Base-by-base conservation (phyloP, 306 rosid genomes). In the Vigna mungo region DNA sequence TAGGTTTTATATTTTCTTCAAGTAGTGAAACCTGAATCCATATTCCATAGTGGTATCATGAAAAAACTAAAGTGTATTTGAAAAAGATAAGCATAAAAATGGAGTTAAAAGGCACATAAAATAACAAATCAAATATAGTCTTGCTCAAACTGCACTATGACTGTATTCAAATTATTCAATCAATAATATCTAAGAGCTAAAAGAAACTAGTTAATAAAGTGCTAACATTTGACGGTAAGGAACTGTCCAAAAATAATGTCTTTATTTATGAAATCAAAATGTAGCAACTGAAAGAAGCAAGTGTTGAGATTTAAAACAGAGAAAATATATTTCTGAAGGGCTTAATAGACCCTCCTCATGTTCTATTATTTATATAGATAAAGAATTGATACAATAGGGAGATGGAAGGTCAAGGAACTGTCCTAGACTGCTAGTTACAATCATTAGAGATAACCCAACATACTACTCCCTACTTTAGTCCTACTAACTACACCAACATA, bases 1-100 rank as follows among this genome's bases (percentile, higher is more conserved):
- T 90, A 56, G 97, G 98, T 69, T 84, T 88, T 78, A 95, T 63
- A 79, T 55, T 89, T 87, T 95, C 98, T 78, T 95, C 93, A 51
- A 90, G 88, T 82, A 95, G 83, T 63, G 97, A 95, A 89, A 86
- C 95, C 98, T 95, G 85, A 78, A 87, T 12, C 14, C 56, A 68
- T 14, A 46, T 63, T 80, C 53, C 64, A 63, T 8, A 56, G 75
- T 51, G 71, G 54, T 72, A 73, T 72, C 67, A 86, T 79, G 39
- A 76, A 65, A 82, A 79, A 18, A 61, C 74, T 6, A 58, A 78
- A 71, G 13, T 27, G 23, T 53, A 30, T 58, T 46, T 43, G 32
- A 63, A 67, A 75, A 75, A 48, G 51, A 63, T 27, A 68, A 68
- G 39, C 14, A 52, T 17, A 60, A 32, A 71, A 41, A 32, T 44